phyloP scores from a whole-genome alignment of 139 green algal species.

The Ostreobium quekettii region DNA sequence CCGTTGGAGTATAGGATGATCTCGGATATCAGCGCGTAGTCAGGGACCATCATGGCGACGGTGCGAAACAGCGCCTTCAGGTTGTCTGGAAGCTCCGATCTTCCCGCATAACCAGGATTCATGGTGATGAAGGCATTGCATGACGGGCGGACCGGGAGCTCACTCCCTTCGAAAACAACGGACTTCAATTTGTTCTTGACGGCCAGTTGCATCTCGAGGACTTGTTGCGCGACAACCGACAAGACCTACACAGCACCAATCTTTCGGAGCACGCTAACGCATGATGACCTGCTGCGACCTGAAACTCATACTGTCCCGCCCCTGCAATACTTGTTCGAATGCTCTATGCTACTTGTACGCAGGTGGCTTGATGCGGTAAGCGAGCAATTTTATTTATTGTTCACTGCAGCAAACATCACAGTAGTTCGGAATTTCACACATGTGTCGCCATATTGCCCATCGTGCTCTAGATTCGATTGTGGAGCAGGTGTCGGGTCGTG shows the following conservation, averaged over 20 bases:
- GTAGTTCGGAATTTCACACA: too few species aligned
- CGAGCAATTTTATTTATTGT: too few species aligned
- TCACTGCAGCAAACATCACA: too few species aligned
- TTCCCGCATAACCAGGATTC: slow-evolving; percentile 68
- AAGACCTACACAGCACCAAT: slow-evolving; percentile 67
- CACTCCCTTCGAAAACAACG: slow-evolving; percentile 67
- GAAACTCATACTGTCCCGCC: too few species aligned
- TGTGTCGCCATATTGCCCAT: too few species aligned
- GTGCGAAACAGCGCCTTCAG: slow-evolving; percentile 37
- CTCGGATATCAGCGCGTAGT: slow-evolving; percentile 67
- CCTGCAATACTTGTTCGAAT: too few species aligned
- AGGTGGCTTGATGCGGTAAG: too few species aligned
- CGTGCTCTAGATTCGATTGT: too few species aligned
- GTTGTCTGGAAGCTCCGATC: slow-evolving; percentile 73
- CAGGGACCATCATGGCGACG: slow-evolving; percentile 47
- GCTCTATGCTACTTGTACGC: too few species aligned
- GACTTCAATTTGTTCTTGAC: slow-evolving; percentile 55
- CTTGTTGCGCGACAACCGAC: slow-evolving; percentile 55
- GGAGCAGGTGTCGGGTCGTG: too few species aligned
- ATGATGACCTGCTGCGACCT: too few species aligned
- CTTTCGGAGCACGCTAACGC: too few species aligned
- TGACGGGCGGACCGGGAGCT: slow-evolving; percentile 56
- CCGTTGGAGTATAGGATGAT: slow-evolving; percentile 70
- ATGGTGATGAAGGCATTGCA: slow-evolving; percentile 82
- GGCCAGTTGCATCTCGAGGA: slow-evolving; percentile 67